Percentiles rank a stretch among this genome's conserved stretches.
Evolutionary conservation across 345 rosid species (phyloP).

Genomic region (Eucalyptus marginata): DNA sequence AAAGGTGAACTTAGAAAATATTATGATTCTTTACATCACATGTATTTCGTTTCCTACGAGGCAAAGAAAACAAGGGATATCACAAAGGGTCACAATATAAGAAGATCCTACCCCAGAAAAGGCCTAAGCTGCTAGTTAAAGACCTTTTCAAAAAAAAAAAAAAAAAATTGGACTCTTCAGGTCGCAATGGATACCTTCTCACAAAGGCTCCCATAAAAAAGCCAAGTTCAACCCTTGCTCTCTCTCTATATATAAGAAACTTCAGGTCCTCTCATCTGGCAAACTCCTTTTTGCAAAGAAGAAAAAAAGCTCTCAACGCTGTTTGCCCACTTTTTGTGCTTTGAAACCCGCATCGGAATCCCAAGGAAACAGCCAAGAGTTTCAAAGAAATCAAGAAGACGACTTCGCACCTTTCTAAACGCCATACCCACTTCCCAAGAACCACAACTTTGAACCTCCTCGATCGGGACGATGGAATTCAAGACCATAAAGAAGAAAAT

Average conservation of each 20-base stretch:
- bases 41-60: neutral
- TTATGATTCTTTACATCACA: neutral
- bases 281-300: neutral
- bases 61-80: neutral
- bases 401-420: neutral
- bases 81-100: neutral
- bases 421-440: neutral
- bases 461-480: conserved; percentile 7
- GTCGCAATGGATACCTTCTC: neutral
- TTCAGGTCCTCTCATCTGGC: neutral
- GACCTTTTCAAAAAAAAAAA: neutral
- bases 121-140: neutral
- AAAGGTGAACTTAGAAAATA: neutral
- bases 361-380: neutral
- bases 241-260: neutral
- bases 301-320: neutral
- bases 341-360: neutral
- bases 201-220: neutral
- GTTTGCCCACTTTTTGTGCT: neutral
- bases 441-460: neutral
- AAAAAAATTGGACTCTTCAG: neutral
- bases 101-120: neutral
- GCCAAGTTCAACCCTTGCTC: neutral
- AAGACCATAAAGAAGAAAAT: conserved; percentile 28
- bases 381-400: neutral